phyloP scores from a whole-genome alignment of 257 asterid species.

The Plectranthus barbatus region DNA sequence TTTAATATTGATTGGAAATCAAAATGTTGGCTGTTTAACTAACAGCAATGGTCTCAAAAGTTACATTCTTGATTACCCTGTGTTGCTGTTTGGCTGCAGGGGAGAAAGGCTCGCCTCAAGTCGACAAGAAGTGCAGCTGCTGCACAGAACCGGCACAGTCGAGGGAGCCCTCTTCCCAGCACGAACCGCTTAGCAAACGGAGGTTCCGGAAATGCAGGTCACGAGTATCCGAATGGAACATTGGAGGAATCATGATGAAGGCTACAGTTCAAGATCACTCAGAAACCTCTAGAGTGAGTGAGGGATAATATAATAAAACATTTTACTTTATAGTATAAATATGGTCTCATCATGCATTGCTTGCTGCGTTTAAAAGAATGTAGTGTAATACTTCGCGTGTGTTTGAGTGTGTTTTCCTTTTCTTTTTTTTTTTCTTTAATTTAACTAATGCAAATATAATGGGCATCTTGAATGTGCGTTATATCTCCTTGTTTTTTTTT shows the following conservation, averaged over 20 bases:
- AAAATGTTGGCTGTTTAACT: not conserved
- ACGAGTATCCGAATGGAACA: constrained; percentile 49
- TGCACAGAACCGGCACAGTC: constrained; percentile 60
- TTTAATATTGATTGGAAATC: not conserved
- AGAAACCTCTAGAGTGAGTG: not conserved
- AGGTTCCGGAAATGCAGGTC: constrained; percentile 39
- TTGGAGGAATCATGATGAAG: constrained; percentile 41
- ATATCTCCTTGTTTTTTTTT: too few relatives aligned
- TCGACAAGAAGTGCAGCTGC: constrained; percentile 78
- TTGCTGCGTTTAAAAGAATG: too few relatives aligned
- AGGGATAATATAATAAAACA: too few relatives aligned
- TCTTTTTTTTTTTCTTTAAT: too few relatives aligned
- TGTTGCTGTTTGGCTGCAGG: constrained; percentile 33
- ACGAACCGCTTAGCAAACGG: constrained; percentile 47
- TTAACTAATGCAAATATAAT: too few relatives aligned
- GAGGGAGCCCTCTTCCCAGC: constrained; percentile 47
- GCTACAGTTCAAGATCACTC: too few relatives aligned
- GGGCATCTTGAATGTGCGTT: too few relatives aligned
- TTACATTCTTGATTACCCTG: not conserved
- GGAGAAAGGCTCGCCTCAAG: constrained; percentile 91
- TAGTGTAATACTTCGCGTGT: too few relatives aligned
- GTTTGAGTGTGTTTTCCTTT: too few relatives aligned
- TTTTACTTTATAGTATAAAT: too few relatives aligned
- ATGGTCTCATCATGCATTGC: too few relatives aligned
- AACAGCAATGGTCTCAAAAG: not conserved